Evolutionary conservation across 805 yeast genomes (phyloP).

Genomic region (Yarrowia sp.): DNA sequence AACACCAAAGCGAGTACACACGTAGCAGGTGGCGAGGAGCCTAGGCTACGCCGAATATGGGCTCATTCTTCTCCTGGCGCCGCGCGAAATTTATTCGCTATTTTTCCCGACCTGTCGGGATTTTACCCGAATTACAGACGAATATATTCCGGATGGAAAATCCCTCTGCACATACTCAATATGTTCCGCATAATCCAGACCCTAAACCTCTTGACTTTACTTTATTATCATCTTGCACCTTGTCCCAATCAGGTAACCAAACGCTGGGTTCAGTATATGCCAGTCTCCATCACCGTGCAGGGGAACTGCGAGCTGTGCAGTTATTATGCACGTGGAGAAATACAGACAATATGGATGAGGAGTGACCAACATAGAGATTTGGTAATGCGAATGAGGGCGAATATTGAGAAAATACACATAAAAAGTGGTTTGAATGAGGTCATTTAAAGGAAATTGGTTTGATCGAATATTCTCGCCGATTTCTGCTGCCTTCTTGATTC

Average conservation of each 20-base stretch:
- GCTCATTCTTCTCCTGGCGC: not conserved
- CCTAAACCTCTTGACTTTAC: not conserved
- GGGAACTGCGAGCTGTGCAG: not conserved
- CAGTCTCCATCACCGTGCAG: slow-evolving; percentile 10
- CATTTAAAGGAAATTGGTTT: too few relatives aligned
- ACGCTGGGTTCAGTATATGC: slow-evolving; percentile 14
- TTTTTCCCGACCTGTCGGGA: not conserved
- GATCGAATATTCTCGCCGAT: too few relatives aligned
- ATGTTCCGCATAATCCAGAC: not conserved
- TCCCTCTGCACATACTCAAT: not conserved
- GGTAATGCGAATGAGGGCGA: too few relatives aligned
- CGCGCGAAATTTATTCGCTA: not conserved
- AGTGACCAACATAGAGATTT: not conserved
- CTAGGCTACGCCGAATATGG: not conserved
- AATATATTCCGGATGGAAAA: not conserved
- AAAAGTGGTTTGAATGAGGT: too few relatives aligned
- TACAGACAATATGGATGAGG: not conserved
- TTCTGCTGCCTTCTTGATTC: too few relatives aligned
- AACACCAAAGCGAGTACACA: not conserved
- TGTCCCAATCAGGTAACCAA: slow-evolving; percentile 11
- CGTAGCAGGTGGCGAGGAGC: not conserved
- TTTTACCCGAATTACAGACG: not conserved
- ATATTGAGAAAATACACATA: too few relatives aligned
- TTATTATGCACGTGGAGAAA: not conserved
- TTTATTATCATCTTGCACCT: not conserved